A percentile compares a stretch with the other conserved stretches of the same genome.
phyloP scores from a whole-genome alignment of 768 basidiomycete genomes.

The Termitomyces sp. region DNA sequence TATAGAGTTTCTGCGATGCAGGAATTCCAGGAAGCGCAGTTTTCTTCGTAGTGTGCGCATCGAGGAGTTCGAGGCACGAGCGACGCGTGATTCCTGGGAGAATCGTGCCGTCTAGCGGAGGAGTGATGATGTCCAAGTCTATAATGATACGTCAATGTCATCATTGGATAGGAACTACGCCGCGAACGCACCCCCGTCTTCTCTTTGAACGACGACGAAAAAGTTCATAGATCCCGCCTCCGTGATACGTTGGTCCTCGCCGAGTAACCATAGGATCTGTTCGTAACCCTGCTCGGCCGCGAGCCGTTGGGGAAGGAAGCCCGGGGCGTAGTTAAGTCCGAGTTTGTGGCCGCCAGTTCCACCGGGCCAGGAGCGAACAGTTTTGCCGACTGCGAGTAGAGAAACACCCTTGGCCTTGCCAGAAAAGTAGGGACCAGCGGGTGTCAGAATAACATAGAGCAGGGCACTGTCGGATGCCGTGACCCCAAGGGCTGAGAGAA shows the following conservation, averaged over 20 bases:
- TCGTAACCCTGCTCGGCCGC: slow-evolving; percentile 69
- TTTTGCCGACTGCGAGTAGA: slow-evolving; percentile 37
- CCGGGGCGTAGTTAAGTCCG: slow-evolving; percentile 62
- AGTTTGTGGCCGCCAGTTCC: slow-evolving; percentile 82
- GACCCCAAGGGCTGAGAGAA: slow-evolving; percentile 47
- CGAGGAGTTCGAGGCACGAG: slow-evolving; percentile 63
- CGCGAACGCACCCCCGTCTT: slow-evolving; percentile 46
- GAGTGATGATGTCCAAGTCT: slow-evolving; percentile 78
- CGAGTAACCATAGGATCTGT: slow-evolving; percentile 78
- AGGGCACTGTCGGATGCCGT: slow-evolving; percentile 68
- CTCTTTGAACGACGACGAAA: slow-evolving; percentile 59
- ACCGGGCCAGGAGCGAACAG: slow-evolving; percentile 46
- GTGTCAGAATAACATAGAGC: slow-evolving; percentile 72
- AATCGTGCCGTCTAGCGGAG: slow-evolving; percentile 82
- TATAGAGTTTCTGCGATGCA: slow-evolving; percentile 29
- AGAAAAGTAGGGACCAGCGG: slow-evolving; percentile 75
- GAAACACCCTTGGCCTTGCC: slow-evolving; percentile 55
- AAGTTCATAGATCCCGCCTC: slow-evolving; percentile 83
- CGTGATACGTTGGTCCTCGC: slow-evolving; percentile 44
- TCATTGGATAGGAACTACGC: not conserved
- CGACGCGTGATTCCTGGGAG: slow-evolving; percentile 90
- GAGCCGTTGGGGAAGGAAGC: slow-evolving; percentile 59
- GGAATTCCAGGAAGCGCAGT: slow-evolving; percentile 41
- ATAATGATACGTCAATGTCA: not conserved
- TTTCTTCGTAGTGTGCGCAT: slow-evolving; percentile 51